A percentile compares a stretch with the other conserved stretches of the same genome.
phyloP scores from a whole-genome alignment of 2,329 filamentous ascomycete species.

The Alternaria novae-zelandiae region DNA sequence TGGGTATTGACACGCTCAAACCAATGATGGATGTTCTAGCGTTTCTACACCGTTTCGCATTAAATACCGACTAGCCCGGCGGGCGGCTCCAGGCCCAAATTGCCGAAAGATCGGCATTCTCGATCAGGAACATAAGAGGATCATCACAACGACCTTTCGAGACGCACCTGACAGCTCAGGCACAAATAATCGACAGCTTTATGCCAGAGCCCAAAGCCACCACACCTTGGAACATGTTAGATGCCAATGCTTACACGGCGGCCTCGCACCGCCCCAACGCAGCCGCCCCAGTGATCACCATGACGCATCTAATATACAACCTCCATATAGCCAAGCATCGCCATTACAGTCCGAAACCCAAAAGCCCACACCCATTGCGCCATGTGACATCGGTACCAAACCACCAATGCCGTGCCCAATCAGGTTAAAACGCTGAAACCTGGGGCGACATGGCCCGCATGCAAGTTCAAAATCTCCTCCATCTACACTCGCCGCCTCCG shows the following conservation, averaged over 20 bases:
- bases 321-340: conserved; percentile 17
- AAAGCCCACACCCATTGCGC: background rate
- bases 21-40: background rate
- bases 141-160: background rate
- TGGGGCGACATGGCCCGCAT: conserved; percentile 8
- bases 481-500: background rate
- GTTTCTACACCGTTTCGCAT: conserved; percentile 17
- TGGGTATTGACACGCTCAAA: background rate
- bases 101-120: conserved; percentile 8
- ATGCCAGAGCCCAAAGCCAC: background rate
- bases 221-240: background rate
- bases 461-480: conserved; percentile 1
- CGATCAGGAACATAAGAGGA: background rate
- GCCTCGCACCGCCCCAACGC: background rate
- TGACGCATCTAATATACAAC: background rate
- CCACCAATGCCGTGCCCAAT: conserved; percentile 22
- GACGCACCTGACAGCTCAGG: background rate
- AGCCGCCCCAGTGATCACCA: background rate
- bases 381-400: conserved; percentile 23
- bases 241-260: background rate
- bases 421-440: conserved; percentile 23
- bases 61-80: background rate
- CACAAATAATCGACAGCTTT: accelerated
- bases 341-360: conserved; percentile 18
- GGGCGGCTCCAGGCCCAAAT: conserved; percentile 2